Percentiles rank a stretch among this genome's conserved stretches.
phyloP scores from a whole-genome alignment of 495 filamentous ascomycete species.

The Talaromyces borbonicus region DNA sequence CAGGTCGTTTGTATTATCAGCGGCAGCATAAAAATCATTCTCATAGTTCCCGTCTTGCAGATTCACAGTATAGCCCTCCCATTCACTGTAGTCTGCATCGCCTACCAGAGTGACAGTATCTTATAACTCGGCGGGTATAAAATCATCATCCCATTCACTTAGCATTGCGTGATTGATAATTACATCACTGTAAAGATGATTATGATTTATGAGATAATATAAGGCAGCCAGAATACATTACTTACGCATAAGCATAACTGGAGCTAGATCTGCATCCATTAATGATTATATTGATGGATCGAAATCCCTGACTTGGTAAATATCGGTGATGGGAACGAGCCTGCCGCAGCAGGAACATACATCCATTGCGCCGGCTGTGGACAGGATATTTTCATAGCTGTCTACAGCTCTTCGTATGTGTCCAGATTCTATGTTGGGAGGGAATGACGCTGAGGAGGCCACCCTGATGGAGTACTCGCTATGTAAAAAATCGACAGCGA shows the following conservation, averaged over 20 bases:
- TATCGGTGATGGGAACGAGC: no score
- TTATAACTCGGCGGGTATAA: background rate
- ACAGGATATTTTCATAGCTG: no score
- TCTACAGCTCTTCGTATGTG: no score
- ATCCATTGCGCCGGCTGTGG: no score
- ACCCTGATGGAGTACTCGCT: background rate
- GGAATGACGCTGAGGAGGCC: background rate
- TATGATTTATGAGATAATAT: constrained; percentile 8
- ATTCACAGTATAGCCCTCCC: constrained; percentile 8
- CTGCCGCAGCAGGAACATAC: no score
- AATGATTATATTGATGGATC: no score
- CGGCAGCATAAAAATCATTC: constrained; percentile 8
- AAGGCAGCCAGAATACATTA: constrained; percentile 10
- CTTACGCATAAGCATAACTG: no score
- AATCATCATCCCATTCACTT: background rate
- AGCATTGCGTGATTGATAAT: background rate
- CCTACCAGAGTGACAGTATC: background rate
- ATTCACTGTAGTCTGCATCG: background rate
- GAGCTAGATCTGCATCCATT: no score
- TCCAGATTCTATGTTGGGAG: no score
- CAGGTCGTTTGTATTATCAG: background rate
- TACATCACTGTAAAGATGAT: constrained; percentile 6
- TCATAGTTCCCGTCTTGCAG: constrained; percentile 2
- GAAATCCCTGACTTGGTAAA: no score
- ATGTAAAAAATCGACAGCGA: background rate